A percentile compares a stretch with the other conserved stretches of the same genome.
phyloP scores from a whole-genome alignment of 2,329 filamentous ascomycete genomes.

The Claviceps sp. region DNA sequence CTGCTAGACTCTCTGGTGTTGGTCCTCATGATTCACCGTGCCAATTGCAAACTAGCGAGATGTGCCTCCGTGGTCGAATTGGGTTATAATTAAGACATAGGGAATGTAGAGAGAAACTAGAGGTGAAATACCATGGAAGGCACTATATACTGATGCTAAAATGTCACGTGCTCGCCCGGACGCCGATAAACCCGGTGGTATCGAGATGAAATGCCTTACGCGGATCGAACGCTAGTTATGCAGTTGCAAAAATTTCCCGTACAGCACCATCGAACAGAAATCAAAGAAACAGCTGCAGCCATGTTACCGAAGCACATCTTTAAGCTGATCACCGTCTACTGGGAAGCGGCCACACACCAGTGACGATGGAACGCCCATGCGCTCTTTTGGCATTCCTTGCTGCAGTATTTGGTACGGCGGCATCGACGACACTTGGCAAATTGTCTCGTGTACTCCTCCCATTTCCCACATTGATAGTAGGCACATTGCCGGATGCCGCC shows the following conservation, averaged over 20 bases:
- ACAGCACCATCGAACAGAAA: constrained; percentile 15
- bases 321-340: constrained; percentile 20
- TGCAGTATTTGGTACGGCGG: constrained; percentile 96
- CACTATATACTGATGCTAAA: constrained; percentile 5
- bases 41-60: neutral
- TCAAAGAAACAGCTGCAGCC: constrained; percentile 9
- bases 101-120: neutral
- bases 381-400: constrained; percentile 98
- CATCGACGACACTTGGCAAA: constrained; percentile 97
- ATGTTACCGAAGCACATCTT: constrained; percentile 8
- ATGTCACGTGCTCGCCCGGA: constrained; percentile 13
- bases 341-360: constrained; percentile 75
- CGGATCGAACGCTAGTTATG: constrained; percentile 30
- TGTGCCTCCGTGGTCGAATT: neutral
- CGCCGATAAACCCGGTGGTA: constrained; percentile 24
- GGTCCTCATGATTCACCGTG: too few species aligned
- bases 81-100: constrained; percentile 1
- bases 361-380: constrained; percentile 97
- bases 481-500: constrained; percentile 95
- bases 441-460: constrained; percentile 92
- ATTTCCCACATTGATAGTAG: constrained; percentile 96
- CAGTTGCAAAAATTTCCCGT: constrained; percentile 19
- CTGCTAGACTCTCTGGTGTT: neutral
- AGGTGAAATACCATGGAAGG: constrained; percentile 5
- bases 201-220: constrained; percentile 30